Evolutionary conservation across 1,139 yeast species (phyloP), one percentile per base, ranked within the genome.

Genomic region (Magnusiomyces sp.): DNA sequence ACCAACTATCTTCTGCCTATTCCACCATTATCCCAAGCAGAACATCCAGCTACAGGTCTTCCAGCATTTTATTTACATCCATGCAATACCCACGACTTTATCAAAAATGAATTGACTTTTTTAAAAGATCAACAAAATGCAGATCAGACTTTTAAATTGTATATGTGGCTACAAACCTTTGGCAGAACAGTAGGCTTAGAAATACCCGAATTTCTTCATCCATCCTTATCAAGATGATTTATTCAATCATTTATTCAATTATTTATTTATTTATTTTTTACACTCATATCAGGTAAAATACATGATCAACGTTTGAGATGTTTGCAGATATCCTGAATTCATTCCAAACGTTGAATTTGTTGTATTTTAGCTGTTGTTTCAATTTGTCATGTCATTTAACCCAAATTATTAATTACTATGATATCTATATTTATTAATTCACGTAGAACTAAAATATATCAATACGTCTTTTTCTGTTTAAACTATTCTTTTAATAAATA

Each of bases 31-130:
- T 60, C 67, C 11, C 69, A 63, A 41, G 63, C 65, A 2, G 68
- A 62, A 45, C 70, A 66, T 50, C 72, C 72, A 10, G 37, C 55
- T 3, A 52, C 58, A 34, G 65, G 64, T 2, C 50, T 59, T 33
- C 70, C 70, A 1, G 54, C 59, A 9, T 63, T 66, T 52, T 68
- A 55, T 52, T 46, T 70, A 16, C 73, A 70, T 50, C 73, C 73
- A 9, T 70, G 73, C 54, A 57, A 59, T 29, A 68, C 73, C 1
- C 50, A 49, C n/a, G 55, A 52, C n/a, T 55, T 54, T 45, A 37
- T 60, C 29, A 23, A 43, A 43, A 41, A 5, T 49, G 40, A 13
- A 40, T 59, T 47, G 47, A 31, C 17, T 19, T 13, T 29, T 9
- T 17, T 20, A n/a, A 17, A 5, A 27, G 9, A 29, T 11, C 2